phyloP scores from a whole-genome alignment of 257 asterid species.

The Pogostemon cablin region DNA sequence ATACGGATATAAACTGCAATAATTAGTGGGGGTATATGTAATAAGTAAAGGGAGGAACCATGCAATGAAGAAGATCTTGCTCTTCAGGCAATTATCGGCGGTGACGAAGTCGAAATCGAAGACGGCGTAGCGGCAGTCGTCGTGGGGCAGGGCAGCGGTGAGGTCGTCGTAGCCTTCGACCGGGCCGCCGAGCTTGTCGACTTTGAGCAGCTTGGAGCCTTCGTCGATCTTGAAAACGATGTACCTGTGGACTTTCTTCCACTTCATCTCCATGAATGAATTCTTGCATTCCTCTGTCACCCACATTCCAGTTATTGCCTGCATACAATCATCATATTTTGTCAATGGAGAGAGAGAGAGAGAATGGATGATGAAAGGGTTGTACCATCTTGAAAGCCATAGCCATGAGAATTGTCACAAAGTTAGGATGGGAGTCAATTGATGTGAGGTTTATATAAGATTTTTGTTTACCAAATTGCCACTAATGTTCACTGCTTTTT shows the following conservation, averaged over 20 bases:
- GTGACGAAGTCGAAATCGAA: constrained; percentile 90
- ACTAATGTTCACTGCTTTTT: constrained; percentile 35
- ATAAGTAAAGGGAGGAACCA: constrained; percentile 45
- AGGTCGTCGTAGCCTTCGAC: constrained; percentile 74
- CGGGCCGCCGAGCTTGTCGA: constrained; percentile 84
- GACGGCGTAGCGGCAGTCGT: constrained; percentile 90
- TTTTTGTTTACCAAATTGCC: constrained; percentile 47
- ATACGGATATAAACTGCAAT: too few relatives aligned
- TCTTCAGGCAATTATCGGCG: constrained; percentile 81
- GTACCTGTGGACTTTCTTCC: constrained; percentile 83
- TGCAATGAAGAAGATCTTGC: constrained; percentile 97
- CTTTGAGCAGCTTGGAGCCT: constrained; percentile 57
- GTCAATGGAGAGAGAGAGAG: not conserved
- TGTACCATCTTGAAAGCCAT: constrained; percentile 94
- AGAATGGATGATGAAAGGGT: not conserved
- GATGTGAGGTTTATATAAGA: constrained; percentile 49
- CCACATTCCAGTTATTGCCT: constrained; percentile 89
- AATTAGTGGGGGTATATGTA: too few relatives aligned
- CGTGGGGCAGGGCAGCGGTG: constrained; percentile 72
- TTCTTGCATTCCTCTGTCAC: constrained; percentile 84
- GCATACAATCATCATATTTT: not conserved
- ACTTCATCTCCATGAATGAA: constrained; percentile 91
- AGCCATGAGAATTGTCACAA: constrained; percentile 53
- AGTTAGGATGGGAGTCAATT: constrained; percentile 24
- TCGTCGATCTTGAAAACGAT: constrained; percentile 90